These are phyloP conservation scores for Vaccinium macrocarpon DNA, from an alignment of 148 eudicot genomes.

Conservation along the genomic window DNA sequence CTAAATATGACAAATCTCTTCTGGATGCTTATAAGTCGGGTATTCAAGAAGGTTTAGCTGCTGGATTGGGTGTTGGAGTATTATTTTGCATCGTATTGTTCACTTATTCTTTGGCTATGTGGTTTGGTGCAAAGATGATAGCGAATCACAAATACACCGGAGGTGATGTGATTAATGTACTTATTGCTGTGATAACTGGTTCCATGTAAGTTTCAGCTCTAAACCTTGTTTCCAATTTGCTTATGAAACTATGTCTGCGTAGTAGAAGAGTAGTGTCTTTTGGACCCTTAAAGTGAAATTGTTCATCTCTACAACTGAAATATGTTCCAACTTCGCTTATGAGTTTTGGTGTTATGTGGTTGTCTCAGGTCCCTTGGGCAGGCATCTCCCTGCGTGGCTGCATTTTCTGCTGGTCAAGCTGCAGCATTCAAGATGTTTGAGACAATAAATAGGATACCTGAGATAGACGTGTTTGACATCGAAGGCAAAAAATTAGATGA, in stretches of 20 bases:
- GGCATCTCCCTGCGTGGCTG: conserved; percentile 53
- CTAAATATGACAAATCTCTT: conserved; percentile 31
- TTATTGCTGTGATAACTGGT: conserved; percentile 45
- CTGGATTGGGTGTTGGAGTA: neutral
- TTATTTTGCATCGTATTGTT: conserved; percentile 30
- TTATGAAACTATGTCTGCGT: neutral
- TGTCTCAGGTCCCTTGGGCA: conserved; percentile 55
- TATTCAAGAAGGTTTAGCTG: neutral
- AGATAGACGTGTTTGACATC: conserved; percentile 45
- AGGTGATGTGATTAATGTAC: conserved; percentile 61
- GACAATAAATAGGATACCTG: conserved; percentile 50
- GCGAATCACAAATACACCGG: conserved; percentile 50
- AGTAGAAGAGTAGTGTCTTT: neutral
- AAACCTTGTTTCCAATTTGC: neutral
- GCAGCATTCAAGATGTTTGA: conserved; percentile 67
- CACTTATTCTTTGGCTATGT: conserved; percentile 65
- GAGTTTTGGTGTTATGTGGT: neutral
- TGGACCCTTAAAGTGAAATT: neutral
- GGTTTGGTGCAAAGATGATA: conserved; percentile 83
- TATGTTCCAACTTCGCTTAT: neutral
- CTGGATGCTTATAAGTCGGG: neutral
- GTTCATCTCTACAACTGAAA: neutral
- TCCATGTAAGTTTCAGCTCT: conserved; percentile 26
- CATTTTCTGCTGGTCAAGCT: conserved; percentile 61
- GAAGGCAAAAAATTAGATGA: conserved; percentile 42